Conservation (phyloP, 2,329 filamentous ascomycete species). For the Magnaporthiopsis rhizophila region DNA sequence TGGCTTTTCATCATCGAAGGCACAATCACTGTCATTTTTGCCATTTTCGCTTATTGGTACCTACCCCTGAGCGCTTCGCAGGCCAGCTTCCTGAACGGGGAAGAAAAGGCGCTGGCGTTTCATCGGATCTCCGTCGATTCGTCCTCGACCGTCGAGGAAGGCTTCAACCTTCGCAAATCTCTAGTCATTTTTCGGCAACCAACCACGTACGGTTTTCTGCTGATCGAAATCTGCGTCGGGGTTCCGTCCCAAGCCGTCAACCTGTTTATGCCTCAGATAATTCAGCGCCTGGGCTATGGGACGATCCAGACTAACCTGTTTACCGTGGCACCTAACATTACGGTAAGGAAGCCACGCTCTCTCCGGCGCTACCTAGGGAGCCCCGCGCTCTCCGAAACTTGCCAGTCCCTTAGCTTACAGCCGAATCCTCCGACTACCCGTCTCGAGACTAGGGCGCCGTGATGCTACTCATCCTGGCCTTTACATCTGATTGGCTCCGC, state of each 20-base stretch:
- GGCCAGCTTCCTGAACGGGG: conserved; percentile 54
- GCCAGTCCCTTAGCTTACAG: background rate
- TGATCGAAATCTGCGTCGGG: conserved; percentile 46
- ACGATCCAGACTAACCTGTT: conserved; percentile 7
- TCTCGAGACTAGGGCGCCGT: conserved; percentile 43
- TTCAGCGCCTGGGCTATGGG: conserved; percentile 36
- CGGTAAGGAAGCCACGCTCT: background rate
- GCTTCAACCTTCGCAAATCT: conserved; percentile 39
- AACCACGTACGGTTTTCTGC: conserved; percentile 35
- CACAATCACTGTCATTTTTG: conserved; percentile 53
- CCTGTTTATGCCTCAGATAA: conserved; percentile 40
- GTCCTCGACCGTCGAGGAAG: conserved; percentile 48
- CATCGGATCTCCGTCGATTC: conserved; percentile 66
- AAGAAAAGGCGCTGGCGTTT: conserved; percentile 59
- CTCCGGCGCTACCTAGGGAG: too few species aligned
- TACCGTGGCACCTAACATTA: conserved; percentile 7
- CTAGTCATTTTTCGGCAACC: conserved; percentile 40
- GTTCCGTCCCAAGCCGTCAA: conserved; percentile 43
- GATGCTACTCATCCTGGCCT: conserved; percentile 65
- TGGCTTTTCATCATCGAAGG: conserved; percentile 69
- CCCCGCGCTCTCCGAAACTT: background rate
- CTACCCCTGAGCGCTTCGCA: conserved; percentile 55
- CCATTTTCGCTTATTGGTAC: conserved; percentile 52
- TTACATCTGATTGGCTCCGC: conserved; percentile 55
- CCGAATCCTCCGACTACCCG: background rate